Percentiles rank a stretch among this genome's conserved stretches.
phyloP scores from a whole-genome alignment of 306 rosid species.

The Delonix regia region DNA sequence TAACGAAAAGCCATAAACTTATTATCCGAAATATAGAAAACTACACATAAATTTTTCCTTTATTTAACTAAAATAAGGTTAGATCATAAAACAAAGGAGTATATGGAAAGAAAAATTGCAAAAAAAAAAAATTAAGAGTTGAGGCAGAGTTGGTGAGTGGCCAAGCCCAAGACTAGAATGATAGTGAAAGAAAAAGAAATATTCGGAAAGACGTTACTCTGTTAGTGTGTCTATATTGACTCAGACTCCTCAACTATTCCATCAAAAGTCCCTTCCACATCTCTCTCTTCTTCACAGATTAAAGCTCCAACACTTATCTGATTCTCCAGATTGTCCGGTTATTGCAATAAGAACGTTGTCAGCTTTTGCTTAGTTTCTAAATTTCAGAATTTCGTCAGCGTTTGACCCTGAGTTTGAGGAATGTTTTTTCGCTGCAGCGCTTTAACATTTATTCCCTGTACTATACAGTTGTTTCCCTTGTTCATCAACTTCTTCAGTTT shows the following conservation, averaged over 20 bases:
- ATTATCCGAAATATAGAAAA: too few species aligned
- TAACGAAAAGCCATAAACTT: too few species aligned
- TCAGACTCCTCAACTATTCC: constrained; percentile 39
- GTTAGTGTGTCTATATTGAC: constrained; percentile 41
- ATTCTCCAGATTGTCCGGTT: neutral
- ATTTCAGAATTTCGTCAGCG: neutral
- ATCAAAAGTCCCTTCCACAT: constrained; percentile 39
- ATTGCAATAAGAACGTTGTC: neutral
- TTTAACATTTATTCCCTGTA: neutral
- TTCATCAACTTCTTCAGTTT: neutral
- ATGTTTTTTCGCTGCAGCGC: neutral
- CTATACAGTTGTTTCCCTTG: neutral
- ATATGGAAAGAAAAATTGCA: neutral
- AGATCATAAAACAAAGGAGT: neutral
- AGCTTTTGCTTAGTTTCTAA: constrained; percentile 1
- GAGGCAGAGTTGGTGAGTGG: constrained; percentile 57
- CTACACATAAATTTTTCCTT: too few species aligned
- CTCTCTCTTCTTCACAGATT: constrained; percentile 24
- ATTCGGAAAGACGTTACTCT: constrained; percentile 55
- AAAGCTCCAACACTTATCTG: constrained; percentile 21
- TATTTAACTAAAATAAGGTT: too few species aligned
- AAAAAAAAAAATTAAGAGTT: constrained; percentile 18
- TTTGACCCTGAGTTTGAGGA: neutral
- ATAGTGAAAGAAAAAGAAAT: constrained; percentile 42
- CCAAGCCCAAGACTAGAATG: constrained; percentile 31